Base-by-base conservation (phyloP, 495 filamentous ascomycete species). In the Cladorrhinum samala region DNA sequence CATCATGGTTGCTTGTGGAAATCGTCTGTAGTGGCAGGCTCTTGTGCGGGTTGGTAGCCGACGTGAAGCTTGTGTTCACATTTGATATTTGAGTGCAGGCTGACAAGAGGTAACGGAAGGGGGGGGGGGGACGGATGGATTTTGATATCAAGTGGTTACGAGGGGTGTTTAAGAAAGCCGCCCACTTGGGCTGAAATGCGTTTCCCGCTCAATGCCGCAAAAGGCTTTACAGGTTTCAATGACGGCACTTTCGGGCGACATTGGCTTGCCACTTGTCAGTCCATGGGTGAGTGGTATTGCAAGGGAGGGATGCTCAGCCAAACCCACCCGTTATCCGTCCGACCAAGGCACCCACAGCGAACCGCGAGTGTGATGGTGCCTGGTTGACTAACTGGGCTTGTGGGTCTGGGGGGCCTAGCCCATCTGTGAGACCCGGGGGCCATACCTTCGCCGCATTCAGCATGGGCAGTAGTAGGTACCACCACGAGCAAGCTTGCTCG, bases 191-290 rank as follows among this genome's bases (percentile, higher is more conserved):
- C 64, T 62, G 64, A 65, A 68, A 67, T 67, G 41, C 57, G 53
- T 65, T 62, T 56, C 57, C 45, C 63, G 56, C 50, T 62, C 55
- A 56, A 53, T 56, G 50, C 55, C 59, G 59, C 37, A 46, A 50
- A 52, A 45, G 50, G 39, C 41, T 48, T 50, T 67, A 27, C 56
- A 59, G 49, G 55, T 56, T 43, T 62, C 59, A 63, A 59, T 66
- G 62, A 62, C 58, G 63, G 65, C 55, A 66, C 60, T 60, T 57
- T 62, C 57, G 61, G 63, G 54, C 59, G 50, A 57, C 63, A 59
- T 68, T 33, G 27, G 27, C 5, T 33, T 70, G 67, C 67, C 67
- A 70, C 67, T 68, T 70, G 67, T 64, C 67, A 70, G 55, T 65
- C 63, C 54, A 62, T 65, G 62, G 60, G 61, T 64, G 67, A 60